Base-by-base conservation (phyloP, 164 flowering plant genomes). In the Euptelea pleiosperma region DNA sequence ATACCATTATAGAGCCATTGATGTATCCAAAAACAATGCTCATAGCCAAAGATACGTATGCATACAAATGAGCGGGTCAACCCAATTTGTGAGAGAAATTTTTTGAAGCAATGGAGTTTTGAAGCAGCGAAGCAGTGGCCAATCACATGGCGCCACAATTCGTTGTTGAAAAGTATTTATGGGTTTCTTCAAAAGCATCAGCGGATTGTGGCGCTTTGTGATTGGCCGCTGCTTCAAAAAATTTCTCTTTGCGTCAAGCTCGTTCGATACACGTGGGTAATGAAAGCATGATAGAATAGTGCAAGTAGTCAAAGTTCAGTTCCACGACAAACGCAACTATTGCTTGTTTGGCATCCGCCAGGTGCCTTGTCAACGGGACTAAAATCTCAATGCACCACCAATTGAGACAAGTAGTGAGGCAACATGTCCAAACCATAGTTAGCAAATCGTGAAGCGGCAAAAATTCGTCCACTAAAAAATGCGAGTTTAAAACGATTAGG, bases 331-430 rank as follows among this genome's bases (percentile, higher is more conserved):
- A 15, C 2, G 83, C 78, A 6, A 87, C 80, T 1, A 87, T 86
- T 0, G 80, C 76, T 63, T 73, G 76, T 54, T 66, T 74, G 0
- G 96, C 89, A 41, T 87, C 74, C 0, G 75, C 50, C 0, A 93
- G 72, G 34, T 77, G 75, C 16, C 96, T 97, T 1, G 97, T 71
- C 8, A 87, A 77, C 65, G 90, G 48, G 55, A 93, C 80, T 46
- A 93, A 40, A 45, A 87, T 84, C 83, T 92, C 96, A 36, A 61
- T 74, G 75, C 98, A 87, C 98, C 98, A 92, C 98, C 98, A 92
- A 55, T 89, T 97, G 2, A 92, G 91, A 70, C 96, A 92, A 5
- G 86, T 84, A 42, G 89, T 87, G 40, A 92, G 79, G 74, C 97
- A 92, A 59, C 94, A 87, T 1, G 94, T n/a, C n/a, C n/a, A n/a